A percentile compares a stretch with the other conserved stretches of the same genome.
phyloP scores from a whole-genome alignment of 2,329 filamentous ascomycete genomes.

The Cadophora gregata region DNA sequence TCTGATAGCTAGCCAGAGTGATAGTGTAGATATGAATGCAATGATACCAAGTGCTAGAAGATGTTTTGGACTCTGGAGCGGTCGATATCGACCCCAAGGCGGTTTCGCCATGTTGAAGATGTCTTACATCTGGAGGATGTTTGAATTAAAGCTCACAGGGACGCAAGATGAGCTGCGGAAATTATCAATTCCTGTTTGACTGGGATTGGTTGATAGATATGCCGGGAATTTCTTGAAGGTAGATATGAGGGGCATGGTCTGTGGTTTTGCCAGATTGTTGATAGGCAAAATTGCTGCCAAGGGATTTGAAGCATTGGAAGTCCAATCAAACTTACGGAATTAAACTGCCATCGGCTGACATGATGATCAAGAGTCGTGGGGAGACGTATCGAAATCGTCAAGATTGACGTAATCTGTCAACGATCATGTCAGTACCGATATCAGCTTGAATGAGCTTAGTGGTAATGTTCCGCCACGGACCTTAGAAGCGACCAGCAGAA shows the following conservation, averaged over 20 bases:
- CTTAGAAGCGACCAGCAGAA: background rate
- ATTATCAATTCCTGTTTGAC: background rate
- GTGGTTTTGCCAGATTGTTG: conserved; percentile 4
- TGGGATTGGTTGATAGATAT: background rate
- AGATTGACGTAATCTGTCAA: background rate
- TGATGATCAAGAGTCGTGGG: background rate
- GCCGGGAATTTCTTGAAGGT: background rate
- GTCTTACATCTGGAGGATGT: background rate
- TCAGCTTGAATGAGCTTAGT: background rate
- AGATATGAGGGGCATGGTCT: background rate
- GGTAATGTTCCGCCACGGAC: no score
- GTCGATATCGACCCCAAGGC: background rate
- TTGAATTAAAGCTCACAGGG: background rate
- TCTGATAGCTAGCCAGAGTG: background rate
- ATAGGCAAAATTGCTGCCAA: conserved; percentile 8
- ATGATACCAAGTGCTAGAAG: background rate
- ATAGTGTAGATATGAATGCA: background rate
- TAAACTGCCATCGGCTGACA: background rate
- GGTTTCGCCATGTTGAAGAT: conserved; percentile 12
- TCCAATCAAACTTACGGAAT: background rate
- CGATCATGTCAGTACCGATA: no score
- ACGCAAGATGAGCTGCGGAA: background rate
- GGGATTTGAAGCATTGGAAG: background rate
- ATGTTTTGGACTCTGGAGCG: conserved; percentile 1
- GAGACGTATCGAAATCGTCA: background rate